A percentile compares a stretch with the other conserved stretches of the same genome.
Evolutionary conservation across 148 eudicot species (phyloP).

Genomic region (Bassia scoparia): DNA sequence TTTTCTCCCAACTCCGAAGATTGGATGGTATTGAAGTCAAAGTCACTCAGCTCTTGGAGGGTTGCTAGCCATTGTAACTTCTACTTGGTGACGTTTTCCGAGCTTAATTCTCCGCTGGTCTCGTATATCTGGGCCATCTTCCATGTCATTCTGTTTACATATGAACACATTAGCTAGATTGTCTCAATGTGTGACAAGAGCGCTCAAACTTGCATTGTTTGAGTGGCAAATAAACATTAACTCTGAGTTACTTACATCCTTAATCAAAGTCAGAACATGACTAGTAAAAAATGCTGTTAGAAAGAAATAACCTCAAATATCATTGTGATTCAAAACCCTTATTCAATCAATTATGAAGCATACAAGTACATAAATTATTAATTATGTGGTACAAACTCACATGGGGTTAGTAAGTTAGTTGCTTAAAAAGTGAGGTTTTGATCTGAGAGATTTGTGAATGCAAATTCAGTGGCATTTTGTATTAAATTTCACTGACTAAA

Average conservation of each 20-base stretch:
- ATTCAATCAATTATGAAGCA: too few relatives aligned
- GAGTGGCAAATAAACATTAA: neutral
- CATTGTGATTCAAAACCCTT: too few relatives aligned
- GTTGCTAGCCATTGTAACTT: conserved; percentile 31
- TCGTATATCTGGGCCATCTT: conserved; percentile 22
- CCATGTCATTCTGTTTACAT: too few relatives aligned
- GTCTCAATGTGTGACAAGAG: too few relatives aligned
- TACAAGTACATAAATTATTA: too few relatives aligned
- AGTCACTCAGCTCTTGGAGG: conserved; percentile 22
- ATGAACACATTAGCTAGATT: neutral
- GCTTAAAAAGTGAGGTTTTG: too few relatives aligned
- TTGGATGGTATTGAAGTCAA: conserved; percentile 21
- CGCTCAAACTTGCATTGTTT: too few relatives aligned
- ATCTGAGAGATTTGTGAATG: too few relatives aligned
- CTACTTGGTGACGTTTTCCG: conserved; percentile 21
- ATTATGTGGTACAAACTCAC: too few relatives aligned
- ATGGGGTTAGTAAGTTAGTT: too few relatives aligned
- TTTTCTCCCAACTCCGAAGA: conserved; percentile 17
- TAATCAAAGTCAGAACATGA: neutral
- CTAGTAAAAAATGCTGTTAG: neutral
- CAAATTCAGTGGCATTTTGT: too few relatives aligned
- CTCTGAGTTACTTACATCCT: neutral
- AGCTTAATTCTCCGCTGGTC: neutral
- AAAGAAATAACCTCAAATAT: too few relatives aligned
- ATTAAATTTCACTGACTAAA: neutral